phyloP scores from a whole-genome alignment of 2,329 filamentous ascomycete genomes.

The Colletotrichum higginsianum region DNA sequence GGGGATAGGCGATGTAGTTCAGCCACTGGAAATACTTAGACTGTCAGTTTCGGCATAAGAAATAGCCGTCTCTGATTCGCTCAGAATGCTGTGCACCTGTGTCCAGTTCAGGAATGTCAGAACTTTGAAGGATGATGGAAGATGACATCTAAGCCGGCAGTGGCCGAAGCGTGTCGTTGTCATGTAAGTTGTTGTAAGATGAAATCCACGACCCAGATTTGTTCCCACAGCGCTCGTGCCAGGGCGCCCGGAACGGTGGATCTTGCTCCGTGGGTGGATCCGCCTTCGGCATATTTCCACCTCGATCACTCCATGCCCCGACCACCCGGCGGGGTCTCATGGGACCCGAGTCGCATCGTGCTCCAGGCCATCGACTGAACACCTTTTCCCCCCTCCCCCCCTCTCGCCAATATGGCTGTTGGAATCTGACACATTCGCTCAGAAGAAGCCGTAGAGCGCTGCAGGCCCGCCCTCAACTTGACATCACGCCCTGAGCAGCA shows the following conservation, averaged over 20 bases:
- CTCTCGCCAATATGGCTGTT: slow-evolving; percentile 22
- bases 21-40: slow-evolving; percentile 22
- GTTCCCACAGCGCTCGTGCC: neutral
- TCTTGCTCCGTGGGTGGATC: slow-evolving; percentile 31
- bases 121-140: neutral
- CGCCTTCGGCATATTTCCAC: slow-evolving; percentile 36
- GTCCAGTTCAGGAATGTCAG: neutral
- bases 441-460: slow-evolving; percentile 28
- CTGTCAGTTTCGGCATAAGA: neutral
- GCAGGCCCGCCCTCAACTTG: neutral
- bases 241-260: slow-evolving; percentile 13
- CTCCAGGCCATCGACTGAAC: slow-evolving; percentile 24
- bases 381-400: slow-evolving; percentile 14
- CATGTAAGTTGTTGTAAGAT: neutral
- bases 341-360: slow-evolving; percentile 37
- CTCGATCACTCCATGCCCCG: slow-evolving; percentile 25
- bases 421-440: slow-evolving; percentile 22
- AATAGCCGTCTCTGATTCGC: neutral
- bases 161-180: neutral
- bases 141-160: neutral
- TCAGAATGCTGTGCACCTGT: neutral
- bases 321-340: slow-evolving; percentile 33
- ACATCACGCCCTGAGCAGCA: slow-evolving; percentile 23
- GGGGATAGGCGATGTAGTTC: slow-evolving; percentile 36
- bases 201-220: slow-evolving; percentile 22